Percentiles rank a stretch among this genome's conserved stretches.
Evolutionary conservation across 2,329 filamentous ascomycete species (phyloP).

Genomic region (Sarocladiaceae sp.): DNA sequence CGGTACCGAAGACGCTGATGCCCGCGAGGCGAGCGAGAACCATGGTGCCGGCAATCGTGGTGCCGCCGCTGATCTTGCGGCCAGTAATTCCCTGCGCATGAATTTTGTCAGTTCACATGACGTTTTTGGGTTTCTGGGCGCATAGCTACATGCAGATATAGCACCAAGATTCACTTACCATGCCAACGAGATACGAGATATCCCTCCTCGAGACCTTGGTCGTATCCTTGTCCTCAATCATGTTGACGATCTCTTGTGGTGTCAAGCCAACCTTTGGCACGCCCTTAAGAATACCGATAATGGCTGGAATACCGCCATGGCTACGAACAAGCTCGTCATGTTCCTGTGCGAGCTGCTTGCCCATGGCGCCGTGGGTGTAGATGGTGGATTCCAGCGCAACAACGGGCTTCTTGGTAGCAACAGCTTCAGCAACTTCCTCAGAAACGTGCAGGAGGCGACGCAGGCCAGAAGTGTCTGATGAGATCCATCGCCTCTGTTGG

Average conservation of each 20-base stretch:
- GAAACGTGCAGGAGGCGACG: slow-evolving; percentile 59
- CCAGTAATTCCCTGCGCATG: slow-evolving; percentile 52
- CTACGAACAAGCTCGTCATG: slow-evolving; percentile 76
- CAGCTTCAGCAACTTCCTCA: slow-evolving; percentile 74
- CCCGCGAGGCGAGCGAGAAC: slow-evolving; percentile 78
- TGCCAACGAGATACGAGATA: slow-evolving; percentile 71
- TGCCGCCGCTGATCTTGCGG: slow-evolving; percentile 73
- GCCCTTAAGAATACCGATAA: slow-evolving; percentile 81
- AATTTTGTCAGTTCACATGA: slow-evolving; percentile 2
- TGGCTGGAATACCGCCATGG: slow-evolving; percentile 80
- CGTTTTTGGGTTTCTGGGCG: background rate
- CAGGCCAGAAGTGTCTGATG: slow-evolving; percentile 21
- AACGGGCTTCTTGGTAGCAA: slow-evolving; percentile 69
- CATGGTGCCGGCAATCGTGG: slow-evolving; percentile 92
- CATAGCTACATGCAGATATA: background rate
- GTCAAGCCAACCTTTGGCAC: slow-evolving; percentile 73
- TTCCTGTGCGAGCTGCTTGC: slow-evolving; percentile 66
- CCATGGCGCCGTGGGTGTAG: slow-evolving; percentile 88
- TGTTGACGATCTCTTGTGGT: slow-evolving; percentile 63
- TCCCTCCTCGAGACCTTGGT: slow-evolving; percentile 85
- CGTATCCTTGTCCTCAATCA: slow-evolving; percentile 63
- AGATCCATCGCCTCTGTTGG: slow-evolving; percentile 1
- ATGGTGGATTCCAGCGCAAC: slow-evolving; percentile 95
- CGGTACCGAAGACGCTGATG: slow-evolving; percentile 89
- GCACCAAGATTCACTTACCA: slow-evolving; percentile 47